Base-by-base conservation (phyloP, 768 basidiomycete genomes). In the Postia placenta region DNA sequence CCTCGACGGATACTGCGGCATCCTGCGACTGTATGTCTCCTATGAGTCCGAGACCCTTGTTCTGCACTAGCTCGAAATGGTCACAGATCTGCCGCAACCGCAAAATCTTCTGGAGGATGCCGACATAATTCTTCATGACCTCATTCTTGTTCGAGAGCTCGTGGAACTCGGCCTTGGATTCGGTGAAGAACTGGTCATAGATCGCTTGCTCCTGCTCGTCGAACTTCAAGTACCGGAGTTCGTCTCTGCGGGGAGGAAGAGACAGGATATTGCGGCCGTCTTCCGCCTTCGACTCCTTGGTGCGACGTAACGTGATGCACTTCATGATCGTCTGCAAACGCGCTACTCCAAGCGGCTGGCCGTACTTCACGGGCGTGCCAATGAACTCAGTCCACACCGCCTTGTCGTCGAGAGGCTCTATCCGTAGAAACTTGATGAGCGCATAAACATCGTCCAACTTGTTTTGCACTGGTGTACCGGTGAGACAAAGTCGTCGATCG, bases 391-490 rank as follows among this genome's bases (percentile, higher is more conserved):
- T 92, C 93, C 96, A 99, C 11, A 84, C 68, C 48, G 81, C 82
- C 68, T 94, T 94, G 65, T 97, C 92, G 61, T 96, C 89, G 57
- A 98, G 85, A 1, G 96, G 96, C 20, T 83, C 78, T 58, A 98
- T 67, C 19, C 93, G 86, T 47, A 99, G 69, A 69, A 99, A 98
- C 68, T 96, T 96, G 75, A 99, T 83, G 50, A 99, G 74, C 4
- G 96, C 96, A 66, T 87, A 98, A 43, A 99, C 87, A 62, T 99
- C 96, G 69, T 98, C 96, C 45, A 98, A 80, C 67, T 95, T 96
- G 75, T 99, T 99, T 71, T 99, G 96, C 30, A 99, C 92, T 1
- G 96, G 96, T 6, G 96, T 99, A 48, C 96, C 96, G n/a, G 94
- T 94, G 35, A 99, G 73, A 65, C 92, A 94, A 37, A 97, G 73